Percentiles rank a stretch among this genome's conserved stretches.
Conservation (phyloP, 116 monocot genomes). For the Iris pallida region DNA sequence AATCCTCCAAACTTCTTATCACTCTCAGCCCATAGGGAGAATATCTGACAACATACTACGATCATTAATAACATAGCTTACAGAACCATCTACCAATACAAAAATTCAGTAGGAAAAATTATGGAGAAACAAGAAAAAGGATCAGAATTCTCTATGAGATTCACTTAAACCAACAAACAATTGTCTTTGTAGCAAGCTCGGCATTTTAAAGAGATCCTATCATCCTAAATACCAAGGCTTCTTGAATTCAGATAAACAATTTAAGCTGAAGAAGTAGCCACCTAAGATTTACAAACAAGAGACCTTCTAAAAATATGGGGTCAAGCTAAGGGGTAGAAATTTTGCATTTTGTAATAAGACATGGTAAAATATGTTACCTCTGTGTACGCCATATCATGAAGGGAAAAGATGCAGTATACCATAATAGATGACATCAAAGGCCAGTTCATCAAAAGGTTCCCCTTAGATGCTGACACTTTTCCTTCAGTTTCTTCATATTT, state of each 20-base stretch:
- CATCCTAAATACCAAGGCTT: not conserved
- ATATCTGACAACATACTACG: constrained; percentile 33
- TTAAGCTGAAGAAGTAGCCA: constrained; percentile 1
- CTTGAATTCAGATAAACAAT: not conserved
- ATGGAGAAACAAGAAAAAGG: not conserved
- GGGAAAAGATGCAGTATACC: constrained; percentile 68
- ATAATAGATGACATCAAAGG: constrained; percentile 64
- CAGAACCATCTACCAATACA: too few relatives aligned
- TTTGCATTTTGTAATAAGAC: not conserved
- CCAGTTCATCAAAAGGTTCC: constrained; percentile 60
- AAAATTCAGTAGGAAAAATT: not conserved
- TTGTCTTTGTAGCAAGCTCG: too few relatives aligned
- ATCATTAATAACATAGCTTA: not conserved
- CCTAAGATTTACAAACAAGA: not conserved
- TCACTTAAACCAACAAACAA: too few relatives aligned
- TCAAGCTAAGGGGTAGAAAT: not conserved
- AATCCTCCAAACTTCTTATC: constrained; percentile 68
- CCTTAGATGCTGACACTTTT: constrained; percentile 4
- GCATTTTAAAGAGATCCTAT: too few relatives aligned
- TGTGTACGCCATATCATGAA: constrained; percentile 66
- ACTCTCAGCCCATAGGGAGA: constrained; percentile 84
- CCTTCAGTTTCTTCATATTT: constrained; percentile 2
- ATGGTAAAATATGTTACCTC: constrained; percentile 38
- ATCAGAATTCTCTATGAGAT: not conserved
- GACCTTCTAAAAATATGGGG: not conserved